Base-by-base conservation (phyloP, 495 filamentous ascomycete genomes). In the Patellaria atrata region DNA sequence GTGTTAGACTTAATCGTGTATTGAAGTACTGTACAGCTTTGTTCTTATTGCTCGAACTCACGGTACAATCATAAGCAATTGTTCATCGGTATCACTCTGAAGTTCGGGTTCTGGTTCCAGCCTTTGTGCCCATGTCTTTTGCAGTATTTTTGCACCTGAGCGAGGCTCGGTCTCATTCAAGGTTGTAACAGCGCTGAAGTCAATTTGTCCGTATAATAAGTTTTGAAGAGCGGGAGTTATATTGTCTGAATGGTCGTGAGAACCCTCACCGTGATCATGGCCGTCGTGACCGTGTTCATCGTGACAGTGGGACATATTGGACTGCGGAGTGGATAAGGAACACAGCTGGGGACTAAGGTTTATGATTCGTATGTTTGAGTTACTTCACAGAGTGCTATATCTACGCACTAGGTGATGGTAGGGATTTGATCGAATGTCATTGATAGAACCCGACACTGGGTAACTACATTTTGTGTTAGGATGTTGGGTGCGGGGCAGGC, bases 41-140 rank as follows among this genome's bases (percentile, higher is more conserved):
- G 12, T 35, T 15, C 11, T 17, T 8, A 12, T 16, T n/a, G 16
- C 28, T 17, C 1, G 11, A 11, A 70, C 81, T 28, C 62, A 96
- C 87, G 89, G 91, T 14, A 96, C 68, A 48, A 77, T 73, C 60
- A 96, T 79, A 22, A 97, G 51, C n/a, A 97, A 41, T 60, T 97
- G 84, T 63, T 94, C 89, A 50, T 96, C 89, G 0, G 75, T 73
- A 53, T 87, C 80, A 40, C 84, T 94, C 51, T 64, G 69, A 9
- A 97, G 65, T 55, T 85, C 75, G 0, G 81, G 80, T 42, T 75
- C 60, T 7, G 66, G 53, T 18, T 75, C 55, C 38, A 94, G 45
- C 36, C 89, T 62, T 53, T 94, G 75, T 3, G 70, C 65, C 85
- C 85, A 96, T 27, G 82, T 79, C 60, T 97, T 97, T 56, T 80